A percentile compares a stretch with the other conserved stretches of the same genome.
phyloP scores from a whole-genome alignment of 2,329 filamentous ascomycete genomes.

The Verticillium isaacii region DNA sequence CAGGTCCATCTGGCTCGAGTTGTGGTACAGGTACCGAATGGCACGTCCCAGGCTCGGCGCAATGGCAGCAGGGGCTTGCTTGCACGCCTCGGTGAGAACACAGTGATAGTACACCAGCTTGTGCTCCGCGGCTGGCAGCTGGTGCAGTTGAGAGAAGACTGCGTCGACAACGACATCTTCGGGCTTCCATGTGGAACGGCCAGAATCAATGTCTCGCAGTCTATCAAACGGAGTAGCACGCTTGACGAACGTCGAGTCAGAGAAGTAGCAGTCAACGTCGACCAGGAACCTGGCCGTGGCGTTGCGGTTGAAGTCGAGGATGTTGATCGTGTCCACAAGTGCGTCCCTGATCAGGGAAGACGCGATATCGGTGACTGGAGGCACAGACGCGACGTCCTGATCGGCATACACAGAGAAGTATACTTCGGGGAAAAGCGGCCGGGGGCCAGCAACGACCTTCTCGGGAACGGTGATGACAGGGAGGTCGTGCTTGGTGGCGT shows the following conservation, averaged over 20 bases:
- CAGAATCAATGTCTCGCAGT: constrained; percentile 62
- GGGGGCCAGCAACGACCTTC: constrained; percentile 67
- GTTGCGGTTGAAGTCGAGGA: constrained; percentile 87
- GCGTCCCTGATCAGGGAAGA: constrained; percentile 81
- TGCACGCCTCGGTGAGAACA: constrained; percentile 90
- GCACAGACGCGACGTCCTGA: constrained; percentile 86
- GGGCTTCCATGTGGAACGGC: constrained; percentile 84
- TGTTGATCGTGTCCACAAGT: constrained; percentile 88
- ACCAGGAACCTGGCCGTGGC: constrained; percentile 84
- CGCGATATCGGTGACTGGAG: constrained; percentile 68
- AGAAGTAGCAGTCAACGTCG: constrained; percentile 92
- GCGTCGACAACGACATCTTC: constrained; percentile 97
- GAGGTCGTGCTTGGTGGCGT: constrained; percentile 68
- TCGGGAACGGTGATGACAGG: constrained; percentile 73
- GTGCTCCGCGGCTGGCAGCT: constrained; percentile 81
- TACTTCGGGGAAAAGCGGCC: constrained; percentile 82
- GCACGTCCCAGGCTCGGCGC: constrained; percentile 89
- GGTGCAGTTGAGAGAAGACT: constrained; percentile 91
- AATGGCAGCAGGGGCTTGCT: constrained; percentile 92
- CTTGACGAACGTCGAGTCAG: constrained; percentile 85
- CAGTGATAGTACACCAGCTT: constrained; percentile 97
- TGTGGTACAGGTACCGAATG: constrained; percentile 86
- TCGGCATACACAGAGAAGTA: constrained; percentile 89
- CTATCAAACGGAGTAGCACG: constrained; percentile 90
- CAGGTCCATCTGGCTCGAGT: constrained; percentile 75